A percentile compares a stretch with the other conserved stretches of the same genome.
Conservation (phyloP, 129 eudicot species). For the Arctium minus region DNA sequence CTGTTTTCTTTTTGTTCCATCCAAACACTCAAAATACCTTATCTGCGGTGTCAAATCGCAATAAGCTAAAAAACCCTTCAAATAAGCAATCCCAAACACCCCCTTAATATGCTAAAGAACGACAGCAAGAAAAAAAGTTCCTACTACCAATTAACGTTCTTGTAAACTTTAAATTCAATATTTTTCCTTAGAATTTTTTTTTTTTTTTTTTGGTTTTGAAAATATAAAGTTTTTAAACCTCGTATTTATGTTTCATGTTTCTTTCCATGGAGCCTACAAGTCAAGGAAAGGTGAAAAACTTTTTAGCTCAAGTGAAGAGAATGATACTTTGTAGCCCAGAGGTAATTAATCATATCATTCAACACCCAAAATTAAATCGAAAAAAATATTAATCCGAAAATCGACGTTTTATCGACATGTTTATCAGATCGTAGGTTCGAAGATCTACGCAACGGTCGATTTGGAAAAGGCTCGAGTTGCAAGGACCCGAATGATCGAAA, state of each 20-base stretch:
- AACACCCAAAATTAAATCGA: neutral
- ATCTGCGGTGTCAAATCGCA: too few relatives aligned
- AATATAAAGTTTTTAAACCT: neutral
- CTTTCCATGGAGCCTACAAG: constrained; percentile 32
- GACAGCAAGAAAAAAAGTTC: too few relatives aligned
- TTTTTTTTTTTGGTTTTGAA: neutral
- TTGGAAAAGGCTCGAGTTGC: constrained; percentile 75
- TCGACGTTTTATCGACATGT: neutral
- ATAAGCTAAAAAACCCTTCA: too few relatives aligned
- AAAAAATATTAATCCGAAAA: neutral
- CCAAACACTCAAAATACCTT: too few relatives aligned
- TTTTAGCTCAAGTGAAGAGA: constrained; percentile 49
- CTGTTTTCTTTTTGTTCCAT: too few relatives aligned
- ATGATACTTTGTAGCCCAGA: constrained; percentile 52
- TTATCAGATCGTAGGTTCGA: constrained; percentile 50
- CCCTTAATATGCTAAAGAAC: too few relatives aligned
- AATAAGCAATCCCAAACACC: too few relatives aligned
- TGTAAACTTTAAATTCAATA: neutral
- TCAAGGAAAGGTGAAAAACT: constrained; percentile 37
- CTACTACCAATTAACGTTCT: too few relatives aligned
- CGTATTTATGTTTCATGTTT: neutral
- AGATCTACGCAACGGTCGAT: constrained; percentile 78
- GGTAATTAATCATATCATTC: constrained; percentile 33
- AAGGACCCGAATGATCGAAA: constrained; percentile 48
- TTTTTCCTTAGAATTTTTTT: neutral